Base-by-base conservation (phyloP, 176 grass and related monocot species). In the Phoenix roebelenii region DNA sequence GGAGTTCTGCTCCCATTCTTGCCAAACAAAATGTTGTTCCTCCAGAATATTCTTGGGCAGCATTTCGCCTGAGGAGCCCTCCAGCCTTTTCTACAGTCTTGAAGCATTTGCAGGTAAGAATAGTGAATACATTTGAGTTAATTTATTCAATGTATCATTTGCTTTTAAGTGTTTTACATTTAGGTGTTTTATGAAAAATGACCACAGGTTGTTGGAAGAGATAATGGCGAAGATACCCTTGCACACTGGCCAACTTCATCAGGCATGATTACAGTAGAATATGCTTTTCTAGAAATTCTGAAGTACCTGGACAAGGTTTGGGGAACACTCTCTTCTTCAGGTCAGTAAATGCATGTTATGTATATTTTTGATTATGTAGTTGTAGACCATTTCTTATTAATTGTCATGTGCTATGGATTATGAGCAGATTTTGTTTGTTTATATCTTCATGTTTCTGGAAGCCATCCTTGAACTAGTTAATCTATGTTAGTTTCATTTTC, bases 141-240 rank as follows among this genome's bases (percentile, higher is more conserved):
- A 65, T 54, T 52, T 64, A 73, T 50, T 66, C 69, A 15, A 49
- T 68, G 20, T 49, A 49, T 55, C 10, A 19, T 7, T n/a, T 75
- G 12, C 69, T 12, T 57, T 53, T 49, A 55, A 73, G 67, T 81
- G 18, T 39, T 78, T 22, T 25, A 15, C 49, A 23, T 72, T 73
- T 57, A 78, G 30, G 12, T 54, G 18, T 74, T 76, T 60, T 59
- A 19, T 57, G 52, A 62, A 84, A 72, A 53, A 59, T 72, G 51
- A 57, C 48, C 60, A 68, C 62, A 96, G 91, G 81, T 74, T 80
- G 80, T 96, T 66, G 91, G 86, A 66, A 85, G 77, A 87, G 80
- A 85, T 75, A 96, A 90, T 85, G 91, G 91, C 17, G 83, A 80
- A 80, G 91, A 90, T 60, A 90, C 91, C 14, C 78, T 96, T 70